These are phyloP conservation scores for Tremella yokohamensis DNA, from an alignment of 768 basidiomycete genomes.

Conservation along the genomic window DNA sequence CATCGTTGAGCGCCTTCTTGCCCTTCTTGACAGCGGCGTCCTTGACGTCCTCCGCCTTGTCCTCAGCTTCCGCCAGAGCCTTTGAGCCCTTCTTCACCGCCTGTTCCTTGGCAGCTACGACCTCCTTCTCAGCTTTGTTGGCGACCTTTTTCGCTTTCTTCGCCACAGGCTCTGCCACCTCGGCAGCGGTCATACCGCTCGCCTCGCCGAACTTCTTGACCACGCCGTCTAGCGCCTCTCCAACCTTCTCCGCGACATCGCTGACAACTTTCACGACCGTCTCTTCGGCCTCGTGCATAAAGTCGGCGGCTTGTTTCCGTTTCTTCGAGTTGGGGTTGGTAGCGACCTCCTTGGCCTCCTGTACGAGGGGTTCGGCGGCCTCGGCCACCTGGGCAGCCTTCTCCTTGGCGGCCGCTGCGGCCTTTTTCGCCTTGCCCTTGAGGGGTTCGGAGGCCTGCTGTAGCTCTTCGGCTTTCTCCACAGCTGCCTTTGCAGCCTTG, in stretches of 20 bases:
- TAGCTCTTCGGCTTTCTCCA: constrained; percentile 6
- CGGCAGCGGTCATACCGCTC: constrained; percentile 25
- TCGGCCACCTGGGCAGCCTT: constrained; percentile 22
- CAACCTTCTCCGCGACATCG: constrained; percentile 27
- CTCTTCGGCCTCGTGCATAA: constrained; percentile 31
- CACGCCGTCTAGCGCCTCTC: constrained; percentile 23
- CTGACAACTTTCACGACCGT: constrained; percentile 27
- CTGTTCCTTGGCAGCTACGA: constrained; percentile 6
- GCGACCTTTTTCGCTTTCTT: constrained; percentile 29
- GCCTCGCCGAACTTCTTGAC: constrained; percentile 33
- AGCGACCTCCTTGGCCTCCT: constrained; percentile 24
- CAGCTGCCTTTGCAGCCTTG: constrained; percentile 14
- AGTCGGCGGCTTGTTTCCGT: constrained; percentile 44
- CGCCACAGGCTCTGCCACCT: constrained; percentile 11
- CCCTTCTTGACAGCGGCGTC: constrained; percentile 23
- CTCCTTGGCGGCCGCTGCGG: constrained; percentile 17
- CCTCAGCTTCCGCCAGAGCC: constrained; percentile 10
- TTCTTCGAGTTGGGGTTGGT: constrained; percentile 42
- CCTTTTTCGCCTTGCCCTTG: constrained; percentile 19
- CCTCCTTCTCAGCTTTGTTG: constrained; percentile 13
- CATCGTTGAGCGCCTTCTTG: constrained; percentile 17
- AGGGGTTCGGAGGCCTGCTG: constrained; percentile 2
- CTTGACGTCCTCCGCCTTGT: constrained; percentile 14
- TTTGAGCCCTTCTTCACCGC: constrained; percentile 15
- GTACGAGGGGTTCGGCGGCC: constrained; percentile 14